Base-by-base conservation (phyloP, 1,284 basidiomycete species). In the Schizophyllum commune region DNA sequence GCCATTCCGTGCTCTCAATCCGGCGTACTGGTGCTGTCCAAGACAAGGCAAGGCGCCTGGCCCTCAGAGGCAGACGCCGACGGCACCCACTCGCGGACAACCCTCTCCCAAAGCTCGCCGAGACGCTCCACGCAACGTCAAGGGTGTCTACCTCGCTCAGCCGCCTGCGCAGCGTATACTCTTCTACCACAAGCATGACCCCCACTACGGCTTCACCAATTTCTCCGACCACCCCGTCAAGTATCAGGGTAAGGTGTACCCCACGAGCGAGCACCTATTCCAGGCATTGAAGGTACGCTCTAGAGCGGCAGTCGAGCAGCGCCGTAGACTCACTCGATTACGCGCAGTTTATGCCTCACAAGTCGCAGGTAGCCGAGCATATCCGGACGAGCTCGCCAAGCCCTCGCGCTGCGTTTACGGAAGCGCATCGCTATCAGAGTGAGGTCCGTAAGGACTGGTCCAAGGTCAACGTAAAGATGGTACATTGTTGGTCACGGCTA, bases 211-310 rank as follows among this genome's bases (percentile, higher is more conserved):
- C 7, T 87, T 88, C 67, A 86, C 86, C 52, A 87, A 88, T 68
- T 88, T 88, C 70, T 86, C 86, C 15, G 68, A 80, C 0, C 84
- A 87, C 68, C 75, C 80, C 52, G 79, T 88, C 5, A 66, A 74
- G 9, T 83, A 83, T 68, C 77, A 82, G 21, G 81, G 80, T 27
- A 84, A 82, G 67, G 75, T 69, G 61, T 88, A 86, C 66, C 84
- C 86, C 1, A 88, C 86, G 0, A 84, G 83, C 68, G 85, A 88
- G 68, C 85, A 88, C 67, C 75, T 88, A 8, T 86, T 86, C 66
- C 86, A 87, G 65, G 83, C 86, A 1, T 78, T 86, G 73, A 87
- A 88, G 70, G 85, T 85, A 62, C 17, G 68, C 63, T 5, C 34
- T 59, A 21, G 8, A 56, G 32, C 9, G 20, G 39, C 20, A 34